These are phyloP conservation scores for Russula olivacea DNA, from an alignment of 768 basidiomycete species.

Conservation along the genomic window DNA sequence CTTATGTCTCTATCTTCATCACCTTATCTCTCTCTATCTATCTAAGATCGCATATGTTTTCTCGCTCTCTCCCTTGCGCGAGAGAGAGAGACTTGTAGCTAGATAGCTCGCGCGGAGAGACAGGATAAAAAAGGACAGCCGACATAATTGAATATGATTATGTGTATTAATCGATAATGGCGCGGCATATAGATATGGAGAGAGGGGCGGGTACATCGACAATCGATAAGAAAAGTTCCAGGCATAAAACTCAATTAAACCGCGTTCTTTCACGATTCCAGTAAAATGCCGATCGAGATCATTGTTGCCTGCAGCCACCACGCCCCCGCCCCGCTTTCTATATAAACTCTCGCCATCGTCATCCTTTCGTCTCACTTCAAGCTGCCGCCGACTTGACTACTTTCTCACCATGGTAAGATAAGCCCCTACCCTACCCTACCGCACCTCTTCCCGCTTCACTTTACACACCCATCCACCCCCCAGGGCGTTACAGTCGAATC, in stretches of 20 bases:
- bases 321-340: conserved; percentile 20
- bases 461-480: neutral
- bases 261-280: conserved; percentile 5
- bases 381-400: neutral
- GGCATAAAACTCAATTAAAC: conserved; percentile 18
- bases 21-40: conserved; percentile 17
- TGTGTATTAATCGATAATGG: neutral
- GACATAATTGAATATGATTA: no score
- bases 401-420: conserved; percentile 23
- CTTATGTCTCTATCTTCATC: neutral
- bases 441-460: conserved; percentile 7
- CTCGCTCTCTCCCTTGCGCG: neutral
- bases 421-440: conserved; percentile 1
- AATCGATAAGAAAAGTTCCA: conserved; percentile 17
- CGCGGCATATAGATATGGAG: no score
- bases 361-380: conserved; percentile 3
- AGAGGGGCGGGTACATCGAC: conserved; percentile 2
- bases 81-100: no score
- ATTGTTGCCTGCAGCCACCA: conserved; percentile 15
- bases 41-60: neutral
- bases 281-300: conserved; percentile 17
- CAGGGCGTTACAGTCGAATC: conserved; percentile 69
- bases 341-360: conserved; percentile 23
- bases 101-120: neutral
- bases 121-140: neutral